A percentile compares a stretch with the other conserved stretches of the same genome.
Evolutionary conservation across 1,139 yeast species (phyloP).

Genomic region (Arxiozyma slooffiae): DNA sequence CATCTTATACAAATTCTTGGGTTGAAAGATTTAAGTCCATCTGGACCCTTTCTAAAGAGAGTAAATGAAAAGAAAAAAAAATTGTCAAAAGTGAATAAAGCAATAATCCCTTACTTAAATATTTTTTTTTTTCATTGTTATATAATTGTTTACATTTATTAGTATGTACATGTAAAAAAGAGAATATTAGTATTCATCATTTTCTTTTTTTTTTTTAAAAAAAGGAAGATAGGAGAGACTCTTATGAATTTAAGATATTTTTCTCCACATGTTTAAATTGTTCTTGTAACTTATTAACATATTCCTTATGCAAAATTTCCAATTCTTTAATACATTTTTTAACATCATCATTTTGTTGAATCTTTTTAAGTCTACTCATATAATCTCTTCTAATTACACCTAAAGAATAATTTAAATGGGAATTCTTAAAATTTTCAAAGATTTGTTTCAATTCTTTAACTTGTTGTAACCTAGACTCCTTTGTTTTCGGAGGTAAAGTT

Average conservation of each 20-base stretch:
- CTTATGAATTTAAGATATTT: slow-evolving; percentile 26
- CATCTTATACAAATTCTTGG: slow-evolving; percentile 68
- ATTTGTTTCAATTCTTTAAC: slow-evolving; percentile 52
- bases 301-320: slow-evolving; percentile 60
- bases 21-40: slow-evolving; percentile 59
- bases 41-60: slow-evolving; percentile 38
- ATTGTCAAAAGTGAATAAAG: too few relatives aligned
- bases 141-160: too few relatives aligned
- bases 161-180: neutral
- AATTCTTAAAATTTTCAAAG: slow-evolving; percentile 55
- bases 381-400: slow-evolving; percentile 53
- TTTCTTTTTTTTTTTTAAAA: too few relatives aligned
- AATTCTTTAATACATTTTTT: slow-evolving; percentile 46
- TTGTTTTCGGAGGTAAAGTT: slow-evolving; percentile 65
- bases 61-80: slow-evolving; percentile 7
- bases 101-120: too few relatives aligned
- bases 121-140: too few relatives aligned
- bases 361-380: slow-evolving; percentile 47
- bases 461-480: slow-evolving; percentile 53
- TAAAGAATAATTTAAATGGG: slow-evolving; percentile 45
- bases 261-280: slow-evolving; percentile 54
- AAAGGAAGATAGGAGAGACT: too few relatives aligned
- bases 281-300: slow-evolving; percentile 47
- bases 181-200: neutral
- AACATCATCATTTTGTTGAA: slow-evolving; percentile 46